A percentile compares a stretch with the other conserved stretches of the same genome.
Evolutionary conservation across 768 basidiomycete genomes (phyloP).

Genomic region (Russula virescens): DNA sequence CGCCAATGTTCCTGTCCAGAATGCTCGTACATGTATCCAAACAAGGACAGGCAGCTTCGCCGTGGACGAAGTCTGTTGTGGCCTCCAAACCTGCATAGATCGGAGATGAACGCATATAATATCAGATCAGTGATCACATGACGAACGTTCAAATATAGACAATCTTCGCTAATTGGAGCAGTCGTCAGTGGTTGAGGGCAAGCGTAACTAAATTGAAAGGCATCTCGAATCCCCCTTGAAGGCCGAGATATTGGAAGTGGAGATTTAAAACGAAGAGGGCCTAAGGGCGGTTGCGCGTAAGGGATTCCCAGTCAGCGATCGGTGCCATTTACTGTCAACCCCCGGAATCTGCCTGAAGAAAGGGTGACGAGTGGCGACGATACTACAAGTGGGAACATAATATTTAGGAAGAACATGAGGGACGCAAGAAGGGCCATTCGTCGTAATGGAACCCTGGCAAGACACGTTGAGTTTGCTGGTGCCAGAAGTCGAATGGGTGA

Average conservation of each 20-base stretch:
- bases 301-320: conserved; percentile 59
- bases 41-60: conserved; percentile 32
- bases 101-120: not conserved
- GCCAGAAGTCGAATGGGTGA: not conserved
- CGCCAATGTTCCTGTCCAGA: not conserved
- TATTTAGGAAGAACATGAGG: not conserved
- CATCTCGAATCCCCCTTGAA: conserved; percentile 34
- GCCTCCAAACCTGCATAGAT: conserved; percentile 31
- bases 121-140: not conserved
- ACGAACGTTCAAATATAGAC: conserved; percentile 48
- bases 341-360: conserved; percentile 44
- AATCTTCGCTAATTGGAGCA: conserved; percentile 47
- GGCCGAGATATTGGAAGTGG: conserved; percentile 39
- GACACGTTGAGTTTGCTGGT: not conserved
- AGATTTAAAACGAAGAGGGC: conserved; percentile 50
- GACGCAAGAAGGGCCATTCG: not conserved
- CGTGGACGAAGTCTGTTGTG: conserved; percentile 24
- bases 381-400: not conserved
- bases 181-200: conserved; percentile 45
- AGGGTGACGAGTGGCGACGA: conserved; percentile 34
- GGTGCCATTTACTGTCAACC: conserved; percentile 40
- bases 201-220: conserved; percentile 47
- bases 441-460: not conserved
- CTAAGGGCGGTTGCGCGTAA: conserved; percentile 52
- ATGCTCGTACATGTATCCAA: conserved; percentile 33